phyloP scores from a whole-genome alignment of 2,329 filamentous ascomycete species.

The Penicillium sp. region DNA sequence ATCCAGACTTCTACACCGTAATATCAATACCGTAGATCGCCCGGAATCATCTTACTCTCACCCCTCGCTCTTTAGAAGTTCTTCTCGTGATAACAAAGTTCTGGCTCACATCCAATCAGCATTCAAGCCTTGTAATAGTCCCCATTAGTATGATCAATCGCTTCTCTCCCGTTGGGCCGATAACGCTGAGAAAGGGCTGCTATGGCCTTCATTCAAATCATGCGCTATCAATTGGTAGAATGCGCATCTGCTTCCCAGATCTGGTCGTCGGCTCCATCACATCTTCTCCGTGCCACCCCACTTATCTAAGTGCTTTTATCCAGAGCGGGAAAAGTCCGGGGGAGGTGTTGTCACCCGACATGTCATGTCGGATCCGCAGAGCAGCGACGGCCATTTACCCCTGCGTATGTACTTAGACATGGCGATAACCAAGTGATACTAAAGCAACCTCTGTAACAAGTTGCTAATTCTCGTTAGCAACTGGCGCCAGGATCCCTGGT shows the following conservation, averaged over 20 bases:
- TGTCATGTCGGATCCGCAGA: neutral
- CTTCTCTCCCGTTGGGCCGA: conserved; percentile 23
- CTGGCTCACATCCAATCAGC: conserved; percentile 5
- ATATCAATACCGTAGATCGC: conserved; percentile 8
- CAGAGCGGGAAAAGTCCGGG: conserved; percentile 17
- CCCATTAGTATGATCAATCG: conserved; percentile 13
- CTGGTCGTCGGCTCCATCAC: conserved; percentile 5
- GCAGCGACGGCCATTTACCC: neutral
- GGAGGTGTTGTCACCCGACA: conserved; percentile 4
- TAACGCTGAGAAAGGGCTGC: conserved; percentile 13
- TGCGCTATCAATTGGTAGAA: conserved; percentile 6
- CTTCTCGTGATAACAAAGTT: conserved; percentile 1
- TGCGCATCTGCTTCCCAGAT: conserved; percentile 9
- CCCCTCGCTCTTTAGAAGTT: neutral
- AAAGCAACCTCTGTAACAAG: neutral
- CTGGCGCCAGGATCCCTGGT: conserved; percentile 7
- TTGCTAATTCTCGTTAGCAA: conserved; percentile 28
- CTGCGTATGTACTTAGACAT: neutral
- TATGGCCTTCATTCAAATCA: conserved; percentile 4
- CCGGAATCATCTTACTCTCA: neutral
- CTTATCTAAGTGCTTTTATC: conserved; percentile 7
- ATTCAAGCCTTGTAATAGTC: conserved; percentile 5
- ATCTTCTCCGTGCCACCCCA: conserved; percentile 1
- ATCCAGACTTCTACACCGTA: neutral
- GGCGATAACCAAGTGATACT: conserved; percentile 16